Conservation (phyloP, 768 basidiomycete genomes). For the Daedaleopsis sinensis region DNA sequence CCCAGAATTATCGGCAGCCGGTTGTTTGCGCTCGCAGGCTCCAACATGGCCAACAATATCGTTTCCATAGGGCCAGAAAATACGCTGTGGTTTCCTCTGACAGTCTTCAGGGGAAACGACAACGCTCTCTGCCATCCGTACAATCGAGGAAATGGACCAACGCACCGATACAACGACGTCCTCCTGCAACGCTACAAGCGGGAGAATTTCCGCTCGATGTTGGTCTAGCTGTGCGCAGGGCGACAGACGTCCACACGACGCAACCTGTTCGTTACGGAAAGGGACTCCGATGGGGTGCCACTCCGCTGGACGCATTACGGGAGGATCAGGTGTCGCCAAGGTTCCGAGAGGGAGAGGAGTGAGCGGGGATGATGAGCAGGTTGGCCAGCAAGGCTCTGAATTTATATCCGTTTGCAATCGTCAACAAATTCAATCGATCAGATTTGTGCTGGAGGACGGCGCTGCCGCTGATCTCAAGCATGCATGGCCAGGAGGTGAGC, state of each 20-base stretch:
- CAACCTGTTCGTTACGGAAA: too few relatives aligned
- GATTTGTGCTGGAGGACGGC: constrained; percentile 2
- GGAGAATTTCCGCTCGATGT: too few relatives aligned
- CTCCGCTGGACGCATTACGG: too few relatives aligned
- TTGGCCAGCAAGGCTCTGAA: background rate
- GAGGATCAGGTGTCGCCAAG: too few relatives aligned
- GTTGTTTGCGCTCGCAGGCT: background rate
- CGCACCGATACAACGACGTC: too few relatives aligned
- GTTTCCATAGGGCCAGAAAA: background rate
- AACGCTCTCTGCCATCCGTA: background rate
- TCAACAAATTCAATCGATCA: constrained; percentile 13
- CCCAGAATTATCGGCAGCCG: constrained; percentile 20
- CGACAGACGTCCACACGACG: too few relatives aligned
- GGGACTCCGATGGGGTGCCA: too few relatives aligned
- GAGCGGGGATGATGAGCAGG: too few relatives aligned
- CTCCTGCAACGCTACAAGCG: too few relatives aligned
- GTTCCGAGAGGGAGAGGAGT: too few relatives aligned
- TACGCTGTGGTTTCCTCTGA: background rate
- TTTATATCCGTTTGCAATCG: background rate
- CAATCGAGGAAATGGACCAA: background rate
- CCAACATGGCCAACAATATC: background rate
- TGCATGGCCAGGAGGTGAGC: background rate
- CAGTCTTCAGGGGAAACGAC: background rate
- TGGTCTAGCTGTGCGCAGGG: too few relatives aligned
- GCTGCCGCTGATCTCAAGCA: constrained; percentile 10